Evolutionary conservation across 1,139 yeast genomes (phyloP).

Genomic region (Hansenula lynferdii): DNA sequence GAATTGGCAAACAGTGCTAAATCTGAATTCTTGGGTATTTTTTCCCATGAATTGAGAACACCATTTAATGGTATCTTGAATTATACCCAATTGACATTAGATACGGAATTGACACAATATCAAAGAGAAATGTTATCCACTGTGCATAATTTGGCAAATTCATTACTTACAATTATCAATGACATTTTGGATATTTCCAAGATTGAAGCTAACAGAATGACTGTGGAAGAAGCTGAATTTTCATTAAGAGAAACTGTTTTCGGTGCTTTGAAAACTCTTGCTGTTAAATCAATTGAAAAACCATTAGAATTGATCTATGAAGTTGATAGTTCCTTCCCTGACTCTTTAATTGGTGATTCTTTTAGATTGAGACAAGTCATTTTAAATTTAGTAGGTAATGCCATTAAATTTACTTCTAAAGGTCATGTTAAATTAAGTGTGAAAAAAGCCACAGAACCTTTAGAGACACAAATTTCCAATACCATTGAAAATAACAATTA

Average conservation of each 20-base stretch:
- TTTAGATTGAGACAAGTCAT: slow-evolving; percentile 84
- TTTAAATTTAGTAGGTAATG: slow-evolving; percentile 81
- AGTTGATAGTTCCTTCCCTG: slow-evolving; percentile 85
- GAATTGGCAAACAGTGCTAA: slow-evolving; percentile 88
- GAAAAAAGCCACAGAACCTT: slow-evolving; percentile 36
- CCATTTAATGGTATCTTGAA: slow-evolving; percentile 93
- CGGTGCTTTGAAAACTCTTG: slow-evolving; percentile 84
- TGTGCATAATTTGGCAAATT: slow-evolving; percentile 82
- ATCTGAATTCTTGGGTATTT: slow-evolving; percentile 85
- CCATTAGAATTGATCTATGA: slow-evolving; percentile 76
- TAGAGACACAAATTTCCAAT: slow-evolving; percentile 16
- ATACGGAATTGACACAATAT: slow-evolving; percentile 82
- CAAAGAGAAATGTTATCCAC: slow-evolving; percentile 89
- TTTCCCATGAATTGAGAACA: slow-evolving; percentile 89
- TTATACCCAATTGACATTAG: slow-evolving; percentile 85
- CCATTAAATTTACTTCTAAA: slow-evolving; percentile 78
- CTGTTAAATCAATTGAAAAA: slow-evolving; percentile 86
- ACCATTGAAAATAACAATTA: slow-evolving; percentile 16
- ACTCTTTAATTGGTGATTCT: slow-evolving; percentile 80
- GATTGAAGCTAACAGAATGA: slow-evolving; percentile 91
- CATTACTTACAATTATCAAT: slow-evolving; percentile 79
- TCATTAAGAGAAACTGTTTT: slow-evolving; percentile 83
- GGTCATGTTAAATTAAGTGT: slow-evolving; percentile 77
- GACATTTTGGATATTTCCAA: slow-evolving; percentile 89
- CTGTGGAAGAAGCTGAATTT: slow-evolving; percentile 85